Percentiles rank a stretch among this genome's conserved stretches.
phyloP scores from a whole-genome alignment of 1,284 basidiomycete species.

The Singerocomus inundabilis region DNA sequence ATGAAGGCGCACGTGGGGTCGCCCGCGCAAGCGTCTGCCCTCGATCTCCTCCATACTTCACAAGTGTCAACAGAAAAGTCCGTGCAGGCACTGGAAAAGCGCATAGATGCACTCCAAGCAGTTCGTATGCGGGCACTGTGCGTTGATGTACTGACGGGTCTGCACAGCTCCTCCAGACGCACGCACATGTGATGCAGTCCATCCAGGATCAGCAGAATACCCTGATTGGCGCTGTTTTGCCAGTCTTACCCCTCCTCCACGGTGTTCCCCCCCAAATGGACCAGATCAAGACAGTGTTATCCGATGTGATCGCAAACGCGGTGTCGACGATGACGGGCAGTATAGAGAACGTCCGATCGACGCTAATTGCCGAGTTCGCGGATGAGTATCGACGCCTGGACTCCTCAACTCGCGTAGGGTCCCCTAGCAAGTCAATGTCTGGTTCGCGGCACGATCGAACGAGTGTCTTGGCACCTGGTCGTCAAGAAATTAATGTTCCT shows the following conservation, averaged over 20 bases:
- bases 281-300: constrained; percentile 20
- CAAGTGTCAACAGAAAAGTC: constrained; percentile 38
- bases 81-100: constrained; percentile 51
- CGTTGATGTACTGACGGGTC: constrained; percentile 6
- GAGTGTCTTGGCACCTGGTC: not conserved
- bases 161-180: constrained; percentile 43
- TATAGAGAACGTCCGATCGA: constrained; percentile 17
- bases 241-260: constrained; percentile 58
- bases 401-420: constrained; percentile 4
- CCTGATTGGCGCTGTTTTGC: constrained; percentile 45
- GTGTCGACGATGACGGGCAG: constrained; percentile 16
- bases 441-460: constrained; percentile 4
- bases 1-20: constrained; percentile 55
- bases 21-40: constrained; percentile 49
- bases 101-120: constrained; percentile 54
- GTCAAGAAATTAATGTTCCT: not conserved
- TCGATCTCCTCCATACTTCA: constrained; percentile 42
- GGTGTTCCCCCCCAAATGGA: constrained; percentile 57
- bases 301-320: constrained; percentile 18
- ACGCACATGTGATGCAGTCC: constrained; percentile 52
- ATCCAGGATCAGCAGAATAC: constrained; percentile 38
- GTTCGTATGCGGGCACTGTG: constrained; percentile 33
- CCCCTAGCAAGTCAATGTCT: not conserved
- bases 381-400: not conserved
- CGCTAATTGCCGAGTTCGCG: constrained; percentile 9